A percentile compares a stretch with the other conserved stretches of the same genome.
Evolutionary conservation across 2,329 filamentous ascomycete genomes (phyloP).

Genomic region (Rhinocladiella similis): DNA sequence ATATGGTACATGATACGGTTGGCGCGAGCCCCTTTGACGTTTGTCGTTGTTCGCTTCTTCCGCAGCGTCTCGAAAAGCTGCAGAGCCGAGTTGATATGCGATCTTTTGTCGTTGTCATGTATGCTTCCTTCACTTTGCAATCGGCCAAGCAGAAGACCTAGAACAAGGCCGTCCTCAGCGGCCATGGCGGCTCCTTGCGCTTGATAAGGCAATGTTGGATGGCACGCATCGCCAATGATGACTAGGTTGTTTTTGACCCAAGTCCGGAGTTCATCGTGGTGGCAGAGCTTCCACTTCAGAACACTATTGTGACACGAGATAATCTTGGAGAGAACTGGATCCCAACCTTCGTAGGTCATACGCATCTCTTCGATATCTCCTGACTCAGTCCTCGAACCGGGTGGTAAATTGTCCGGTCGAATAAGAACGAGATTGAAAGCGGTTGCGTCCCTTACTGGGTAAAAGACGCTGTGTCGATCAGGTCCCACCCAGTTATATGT

Average conservation of each 20-base stretch:
- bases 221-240: constrained; percentile 43
- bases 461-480: constrained; percentile 13
- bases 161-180: constrained; percentile 45
- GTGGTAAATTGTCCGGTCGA: constrained; percentile 10
- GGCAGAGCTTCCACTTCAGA: constrained; percentile 17
- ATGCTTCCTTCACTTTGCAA: neutral
- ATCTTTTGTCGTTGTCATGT: neutral
- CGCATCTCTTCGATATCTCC: constrained; percentile 10
- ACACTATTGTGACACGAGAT: constrained; percentile 14
- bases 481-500: constrained; percentile 13
- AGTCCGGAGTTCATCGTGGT: neutral
- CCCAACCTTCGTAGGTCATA: constrained; percentile 15
- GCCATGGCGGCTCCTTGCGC: constrained; percentile 44
- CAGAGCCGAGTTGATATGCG: constrained; percentile 4
- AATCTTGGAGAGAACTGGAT: constrained; percentile 10
- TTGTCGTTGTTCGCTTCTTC: constrained; percentile 10
- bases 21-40: constrained; percentile 6
- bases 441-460: constrained; percentile 7
- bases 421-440: constrained; percentile 14
- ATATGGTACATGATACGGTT: constrained; percentile 13
- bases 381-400: neutral
- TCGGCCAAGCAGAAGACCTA: constrained; percentile 29
- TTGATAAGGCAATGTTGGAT: constrained; percentile 37
- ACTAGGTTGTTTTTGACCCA: constrained; percentile 39
- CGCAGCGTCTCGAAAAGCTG: constrained; percentile 7